Percentiles rank a stretch among this genome's conserved stretches.
Evolutionary conservation across 148 eudicot genomes (phyloP).

Genomic region (Vaccinium macrocarpon): DNA sequence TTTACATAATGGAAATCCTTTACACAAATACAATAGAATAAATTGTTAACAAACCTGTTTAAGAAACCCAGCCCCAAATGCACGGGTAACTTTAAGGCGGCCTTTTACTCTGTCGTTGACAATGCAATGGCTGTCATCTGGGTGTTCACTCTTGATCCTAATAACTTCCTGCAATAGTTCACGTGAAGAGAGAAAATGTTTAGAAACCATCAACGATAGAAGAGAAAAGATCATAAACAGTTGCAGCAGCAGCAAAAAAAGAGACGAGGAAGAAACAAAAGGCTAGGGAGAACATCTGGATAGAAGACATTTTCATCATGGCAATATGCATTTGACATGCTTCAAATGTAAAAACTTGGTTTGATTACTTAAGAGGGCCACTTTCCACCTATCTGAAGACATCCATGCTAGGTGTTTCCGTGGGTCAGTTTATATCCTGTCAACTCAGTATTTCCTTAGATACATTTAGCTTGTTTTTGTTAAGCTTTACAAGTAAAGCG

Average conservation of each 20-base stretch:
- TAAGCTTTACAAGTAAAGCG: background rate
- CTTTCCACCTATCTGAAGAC: background rate
- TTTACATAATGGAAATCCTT: background rate
- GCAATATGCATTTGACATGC: background rate
- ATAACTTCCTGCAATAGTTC: constrained; percentile 62
- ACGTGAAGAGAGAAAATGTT: constrained; percentile 5
- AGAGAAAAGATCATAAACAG: background rate
- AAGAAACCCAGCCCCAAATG: constrained; percentile 98
- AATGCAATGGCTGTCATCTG: constrained; percentile 88
- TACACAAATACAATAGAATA: background rate
- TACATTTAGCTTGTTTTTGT: background rate
- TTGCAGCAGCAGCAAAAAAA: background rate
- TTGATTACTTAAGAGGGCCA: background rate
- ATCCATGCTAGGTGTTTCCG: background rate
- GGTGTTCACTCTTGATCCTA: constrained; percentile 94
- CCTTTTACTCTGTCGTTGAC: constrained; percentile 99
- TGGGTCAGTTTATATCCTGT: background rate
- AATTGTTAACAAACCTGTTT: constrained; percentile 66
- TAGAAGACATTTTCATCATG: background rate
- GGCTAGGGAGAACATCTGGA: constrained; percentile 3
- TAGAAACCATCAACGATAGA: constrained; percentile 1
- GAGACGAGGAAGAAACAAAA: background rate
- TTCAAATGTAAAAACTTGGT: constrained; percentile 3
- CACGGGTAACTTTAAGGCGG: constrained; percentile 95
- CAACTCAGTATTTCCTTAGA: background rate